phyloP scores from a whole-genome alignment of 257 asterid species.

The Salvia miltiorrhiza region DNA sequence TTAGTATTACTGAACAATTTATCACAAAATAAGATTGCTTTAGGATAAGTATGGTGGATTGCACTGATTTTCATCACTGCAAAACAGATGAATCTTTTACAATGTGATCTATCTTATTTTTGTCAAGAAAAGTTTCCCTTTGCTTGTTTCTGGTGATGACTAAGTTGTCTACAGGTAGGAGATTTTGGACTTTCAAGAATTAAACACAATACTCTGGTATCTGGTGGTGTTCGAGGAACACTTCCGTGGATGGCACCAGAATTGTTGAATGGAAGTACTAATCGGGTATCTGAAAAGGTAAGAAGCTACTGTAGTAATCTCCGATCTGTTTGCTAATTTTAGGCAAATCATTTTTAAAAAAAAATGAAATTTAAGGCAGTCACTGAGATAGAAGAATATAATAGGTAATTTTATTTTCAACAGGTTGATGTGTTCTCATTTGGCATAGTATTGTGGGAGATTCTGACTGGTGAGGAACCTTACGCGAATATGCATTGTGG shows the following conservation, averaged over 20 bases:
- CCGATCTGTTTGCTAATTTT: neutral
- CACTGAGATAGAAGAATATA: slow-evolving; percentile 3
- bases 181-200: slow-evolving; percentile 76
- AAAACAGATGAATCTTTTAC: neutral
- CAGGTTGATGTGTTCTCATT: slow-evolving; percentile 87
- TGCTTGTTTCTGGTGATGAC: slow-evolving; percentile 7
- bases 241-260: slow-evolving; percentile 90
- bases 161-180: slow-evolving; percentile 49
- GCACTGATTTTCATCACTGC: neutral
- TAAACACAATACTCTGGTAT: slow-evolving; percentile 65
- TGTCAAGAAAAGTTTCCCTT: neutral
- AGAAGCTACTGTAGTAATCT: slow-evolving; percentile 11
- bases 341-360: neutral
- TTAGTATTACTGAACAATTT: neutral
- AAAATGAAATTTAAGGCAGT: too few relatives aligned
- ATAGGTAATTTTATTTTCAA: slow-evolving; percentile 18
- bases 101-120: neutral
- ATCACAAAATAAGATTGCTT: neutral
- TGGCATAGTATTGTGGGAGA: slow-evolving; percentile 75
- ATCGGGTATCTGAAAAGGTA: slow-evolving; percentile 66
- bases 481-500: slow-evolving; percentile 84
- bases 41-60: slow-evolving; percentile 1
- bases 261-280: slow-evolving; percentile 62
- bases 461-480: slow-evolving; percentile 77
- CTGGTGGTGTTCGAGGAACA: slow-evolving; percentile 78